These are phyloP conservation scores for Physocladia obscura DNA, from an alignment of 192 early-diverging fungal species.

Conservation along the genomic window DNA sequence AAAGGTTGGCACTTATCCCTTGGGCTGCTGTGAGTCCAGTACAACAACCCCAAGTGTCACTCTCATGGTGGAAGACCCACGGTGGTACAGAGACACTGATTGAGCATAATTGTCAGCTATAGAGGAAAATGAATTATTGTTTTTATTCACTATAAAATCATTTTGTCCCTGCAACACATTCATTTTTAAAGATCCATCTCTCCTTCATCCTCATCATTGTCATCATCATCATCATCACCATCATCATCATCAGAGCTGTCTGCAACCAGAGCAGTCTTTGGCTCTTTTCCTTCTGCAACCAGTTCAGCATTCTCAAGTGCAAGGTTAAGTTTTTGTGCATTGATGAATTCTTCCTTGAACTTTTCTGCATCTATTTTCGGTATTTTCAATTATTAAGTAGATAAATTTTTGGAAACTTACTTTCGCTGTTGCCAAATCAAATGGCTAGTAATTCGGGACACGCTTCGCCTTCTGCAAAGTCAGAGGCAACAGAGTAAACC, in stretches of 20 bases:
- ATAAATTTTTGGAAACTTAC: slow-evolving; percentile 33
- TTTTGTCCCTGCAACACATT: no score
- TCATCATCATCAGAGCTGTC: slow-evolving; percentile 17
- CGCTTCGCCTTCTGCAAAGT: slow-evolving; percentile 87
- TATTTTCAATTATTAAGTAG: background rate
- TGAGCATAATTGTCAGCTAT: no score
- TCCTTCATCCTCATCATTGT: slow-evolving; percentile 1
- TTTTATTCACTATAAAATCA: no score
- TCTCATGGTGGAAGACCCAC: no score
- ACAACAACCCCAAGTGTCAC: no score
- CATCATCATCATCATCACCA: slow-evolving; percentile 1
- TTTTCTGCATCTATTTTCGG: slow-evolving; percentile 74
- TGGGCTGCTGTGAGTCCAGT: no score
- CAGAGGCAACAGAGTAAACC: slow-evolving; percentile 92
- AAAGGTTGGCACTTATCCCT: no score
- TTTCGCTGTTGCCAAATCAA: slow-evolving; percentile 93
- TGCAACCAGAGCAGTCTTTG: background rate
- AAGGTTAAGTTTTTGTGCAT: slow-evolving; percentile 60
- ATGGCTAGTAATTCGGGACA: slow-evolving; percentile 87
- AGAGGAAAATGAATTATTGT: no score
- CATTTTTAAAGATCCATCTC: slow-evolving; percentile 20
- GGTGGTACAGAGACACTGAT: no score
- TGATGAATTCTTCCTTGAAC: slow-evolving; percentile 86
- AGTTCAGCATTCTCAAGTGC: slow-evolving; percentile 35
- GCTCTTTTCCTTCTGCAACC: slow-evolving; percentile 6